Base-by-base conservation (phyloP, 495 filamentous ascomycete species). In the Penicillium soppii region DNA sequence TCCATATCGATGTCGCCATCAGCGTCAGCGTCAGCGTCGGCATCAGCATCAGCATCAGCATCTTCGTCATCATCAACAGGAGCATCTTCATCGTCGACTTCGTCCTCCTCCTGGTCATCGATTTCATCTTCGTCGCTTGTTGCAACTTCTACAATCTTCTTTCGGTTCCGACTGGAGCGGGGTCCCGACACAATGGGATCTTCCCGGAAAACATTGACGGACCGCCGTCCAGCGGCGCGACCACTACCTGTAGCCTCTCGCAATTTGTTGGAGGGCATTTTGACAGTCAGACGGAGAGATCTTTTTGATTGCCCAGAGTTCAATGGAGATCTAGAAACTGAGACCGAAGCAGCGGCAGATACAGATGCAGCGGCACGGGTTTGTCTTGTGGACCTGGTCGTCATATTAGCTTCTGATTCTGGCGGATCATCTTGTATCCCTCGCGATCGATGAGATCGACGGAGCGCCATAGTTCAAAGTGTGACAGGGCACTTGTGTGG, bases 201-300 rank as follows among this genome's bases (percentile, higher is more conserved):
- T n/a, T 78, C 75, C 25, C 69, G 68, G 57, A 81, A 81, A 51
- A 68, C 69, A 61, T 77, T 75, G 52, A 74, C 62, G 25, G 69
- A 67, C 44, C 73, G 71, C 47, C 66, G 67, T 29, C 40, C 61
- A 19, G 63, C 60, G 13, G 64, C 43, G n/a, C 63, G 61, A 56
- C 61, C 63, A 57, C 63, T 50, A 39, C 65, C 59, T 20, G 85
- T 92, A 12, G 83, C 88, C 66, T 95, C 85, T 27, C 88, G 86
- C 45, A 94, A 77, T 74, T 89, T 94, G 72, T 78, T 87, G 25
- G 89, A 82, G 5, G 89, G 84, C 61, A 92, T 85, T 73, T 91
- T 96, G 57, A 96, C 84, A 23, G 87, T 95, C 40, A 96, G 73
- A 65, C 82, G 82, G 46, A 92, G 81, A 51, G 87, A 85, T 67